Evolutionary conservation across 768 basidiomycete species (phyloP), one percentile per base, ranked within the genome.

Genomic region (Lentinula aciculospora): DNA sequence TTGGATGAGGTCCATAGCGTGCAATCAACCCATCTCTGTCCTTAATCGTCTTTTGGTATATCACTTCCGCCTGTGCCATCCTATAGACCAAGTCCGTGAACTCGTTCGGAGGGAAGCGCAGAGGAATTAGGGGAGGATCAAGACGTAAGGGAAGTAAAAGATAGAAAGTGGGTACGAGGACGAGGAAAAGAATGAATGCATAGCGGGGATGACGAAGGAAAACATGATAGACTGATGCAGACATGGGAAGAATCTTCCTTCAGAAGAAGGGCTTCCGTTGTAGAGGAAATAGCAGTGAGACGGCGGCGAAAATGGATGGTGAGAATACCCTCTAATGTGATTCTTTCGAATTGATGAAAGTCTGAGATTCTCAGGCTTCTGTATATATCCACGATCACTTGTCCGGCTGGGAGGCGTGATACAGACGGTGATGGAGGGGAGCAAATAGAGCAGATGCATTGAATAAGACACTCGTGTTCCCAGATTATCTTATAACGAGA

Each of bases 201-300:
- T 83, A 84, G 62, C 81, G 77, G 28, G 82, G 82, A 65, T 84
- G 81, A 57, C 80, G 74, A 15, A 8, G 21, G n/a, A 45, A 56
- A 2, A 53, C 23, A 19, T 36, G 19, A 3, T 39, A 3, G 27
- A 21, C 13, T 32, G 54, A 45, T 15, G 8, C 36, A 15, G 23
- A 19, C 53, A 54, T 50, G 12, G n/a, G 21, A n/a, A 10, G 7
- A 23, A 23, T 23, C 9, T 44, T 19, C 42, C 19, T 44, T 21
- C 21, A 21, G n/a, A 15, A 1, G 39, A 15, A 40, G 6, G 45
- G n/a, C 3, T 7, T 9, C 1, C 1, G 19, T 25, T 13, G 45
- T 25, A 21, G 45, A 15, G 15, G 45, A 5, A 12, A n/a, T 25
- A 9, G 27, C 10, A 7, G 45, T 23, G 10, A 23, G 21, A 23